Evolutionary conservation across 805 yeast genomes (phyloP).

Genomic region (Nakazawaea pomicola): DNA sequence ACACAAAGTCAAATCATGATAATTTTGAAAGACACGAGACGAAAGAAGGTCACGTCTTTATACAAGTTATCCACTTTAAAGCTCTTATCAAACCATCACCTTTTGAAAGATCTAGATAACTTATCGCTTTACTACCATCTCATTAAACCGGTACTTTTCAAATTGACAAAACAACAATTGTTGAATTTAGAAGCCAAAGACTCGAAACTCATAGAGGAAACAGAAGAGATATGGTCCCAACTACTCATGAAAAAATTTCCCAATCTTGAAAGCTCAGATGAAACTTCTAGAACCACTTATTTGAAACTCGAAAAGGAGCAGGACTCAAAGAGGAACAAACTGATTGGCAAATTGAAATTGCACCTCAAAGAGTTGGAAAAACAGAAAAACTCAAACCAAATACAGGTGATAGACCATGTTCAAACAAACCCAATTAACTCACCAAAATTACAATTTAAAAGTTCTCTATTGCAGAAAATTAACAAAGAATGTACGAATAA

Average conservation of each 20-base stretch:
- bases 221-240: constrained; percentile 42
- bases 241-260: constrained; percentile 44
- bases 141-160: constrained; percentile 39
- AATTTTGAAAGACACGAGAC: neutral
- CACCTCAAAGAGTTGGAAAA: constrained; percentile 34
- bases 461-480: constrained; percentile 26
- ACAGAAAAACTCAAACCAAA: constrained; percentile 37
- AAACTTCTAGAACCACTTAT: constrained; percentile 31
- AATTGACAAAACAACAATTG: constrained; percentile 41
- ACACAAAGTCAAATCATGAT: neutral
- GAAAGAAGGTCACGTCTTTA: constrained; percentile 7
- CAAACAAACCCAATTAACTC: constrained; percentile 18
- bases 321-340: constrained; percentile 37
- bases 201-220: constrained; percentile 34
- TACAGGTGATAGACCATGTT: constrained; percentile 26
- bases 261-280: constrained; percentile 23
- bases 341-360: constrained; percentile 38
- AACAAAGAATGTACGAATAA: constrained; percentile 22
- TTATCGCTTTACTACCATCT: constrained; percentile 31
- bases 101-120: constrained; percentile 2
- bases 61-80: constrained; percentile 1
- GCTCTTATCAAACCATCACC: neutral
- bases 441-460: constrained; percentile 18
- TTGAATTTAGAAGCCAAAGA: constrained; percentile 34
- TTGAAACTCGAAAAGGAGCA: constrained; percentile 33